A percentile compares a stretch with the other conserved stretches of the same genome.
phyloP scores from a whole-genome alignment of 2,329 filamentous ascomycete genomes.

The Colletotrichum kahawae region DNA sequence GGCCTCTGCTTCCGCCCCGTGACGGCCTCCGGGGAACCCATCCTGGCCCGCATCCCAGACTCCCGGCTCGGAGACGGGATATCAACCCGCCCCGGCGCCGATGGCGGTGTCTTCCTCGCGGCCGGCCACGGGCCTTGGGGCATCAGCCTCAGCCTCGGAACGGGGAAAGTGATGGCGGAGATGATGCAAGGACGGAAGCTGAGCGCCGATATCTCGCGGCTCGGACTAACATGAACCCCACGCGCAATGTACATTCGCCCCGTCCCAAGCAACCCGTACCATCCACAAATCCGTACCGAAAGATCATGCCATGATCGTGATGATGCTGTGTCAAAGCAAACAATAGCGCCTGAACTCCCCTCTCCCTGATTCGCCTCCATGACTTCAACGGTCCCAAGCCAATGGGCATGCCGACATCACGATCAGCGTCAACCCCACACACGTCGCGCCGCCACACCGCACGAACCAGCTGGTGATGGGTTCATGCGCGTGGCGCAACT shows the following conservation, averaged over 20 bases:
- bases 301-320: neutral
- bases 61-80: constrained; percentile 55
- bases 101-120: constrained; percentile 72
- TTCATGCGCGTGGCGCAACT: neutral
- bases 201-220: constrained; percentile 62
- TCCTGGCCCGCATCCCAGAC: constrained; percentile 64
- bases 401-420: neutral
- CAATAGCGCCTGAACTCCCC: neutral
- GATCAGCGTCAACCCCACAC: neutral
- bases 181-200: constrained; percentile 64
- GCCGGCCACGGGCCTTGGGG: constrained; percentile 82
- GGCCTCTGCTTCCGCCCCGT: constrained; percentile 77
- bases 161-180: constrained; percentile 73
- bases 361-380: neutral
- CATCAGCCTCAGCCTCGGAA: constrained; percentile 68
- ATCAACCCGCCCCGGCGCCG: constrained; percentile 41
- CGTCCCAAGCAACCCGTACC: neutral
- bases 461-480: neutral
- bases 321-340: neutral
- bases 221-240: constrained; percentile 36
- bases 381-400: neutral
- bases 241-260: neutral
- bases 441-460: neutral
- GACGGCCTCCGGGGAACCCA: constrained; percentile 66
- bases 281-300: neutral